Base-by-base conservation (phyloP, 345 rosid genomes). In the Salix exigua region DNA sequence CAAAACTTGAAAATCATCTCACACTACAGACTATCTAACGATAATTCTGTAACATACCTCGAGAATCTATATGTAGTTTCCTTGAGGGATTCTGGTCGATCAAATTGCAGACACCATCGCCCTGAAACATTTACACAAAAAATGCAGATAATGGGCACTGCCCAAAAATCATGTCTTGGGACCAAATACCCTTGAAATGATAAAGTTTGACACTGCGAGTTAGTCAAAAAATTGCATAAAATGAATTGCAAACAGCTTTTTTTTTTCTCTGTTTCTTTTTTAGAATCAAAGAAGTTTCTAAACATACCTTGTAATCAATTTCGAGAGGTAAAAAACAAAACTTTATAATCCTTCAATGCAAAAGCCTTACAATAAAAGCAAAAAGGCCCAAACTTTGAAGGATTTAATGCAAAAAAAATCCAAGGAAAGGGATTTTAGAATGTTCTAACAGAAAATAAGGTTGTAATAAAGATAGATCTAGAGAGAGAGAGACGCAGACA, bases 271-370 rank as follows among this genome's bases (percentile, higher is more conserved):
- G 35, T 5, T 33, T 40, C 10, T 58, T 58, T 58, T n/a, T 58
- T 58, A 58, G 28, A 58, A 23, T 58, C 28, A 58, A 58, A 58
- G 26, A 74, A 42, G 35, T 31, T 75, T 72, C 51, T 65, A 7
- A 70, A 31, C 76, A 67, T 71, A 85, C 86, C 84, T 79, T 77
- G 74, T 28, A 12, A 58, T 58, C 68, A 79, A 79, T 63, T 71
- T 70, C 51, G 9, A 37, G 14, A 53, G 3, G 31, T 0, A 44
- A 31, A 44, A 26, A 42, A 78, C 5, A 42, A 28, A 77, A 37
- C 44, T 66, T 68, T 40, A 82, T 69, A 83, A 87, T 83, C 85
- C 77, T 85, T 80, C 83, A 83, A 79, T 55, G 61, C 26, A 63
- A 28, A 79, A 69, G 37, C 69, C 64, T 60, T 46, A 77, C 62